phyloP scores from a whole-genome alignment of 495 filamentous ascomycete species.

The Alectoria sarmentosa region DNA sequence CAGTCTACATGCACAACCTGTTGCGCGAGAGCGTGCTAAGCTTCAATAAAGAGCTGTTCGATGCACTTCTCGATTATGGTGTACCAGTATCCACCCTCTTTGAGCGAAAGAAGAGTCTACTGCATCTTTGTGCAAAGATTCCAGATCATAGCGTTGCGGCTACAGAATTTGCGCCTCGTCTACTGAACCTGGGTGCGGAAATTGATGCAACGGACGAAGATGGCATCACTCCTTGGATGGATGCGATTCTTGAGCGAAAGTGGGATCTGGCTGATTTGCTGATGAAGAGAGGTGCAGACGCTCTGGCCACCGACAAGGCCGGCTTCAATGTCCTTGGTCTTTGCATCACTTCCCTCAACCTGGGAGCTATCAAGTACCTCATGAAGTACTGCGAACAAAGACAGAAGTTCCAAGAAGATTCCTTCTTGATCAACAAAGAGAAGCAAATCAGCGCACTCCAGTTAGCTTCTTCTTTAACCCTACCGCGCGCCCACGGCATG shows the following conservation, averaged over 20 bases:
- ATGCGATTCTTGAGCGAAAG: conserved; percentile 27
- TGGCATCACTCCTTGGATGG: conserved; percentile 27
- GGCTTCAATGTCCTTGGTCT: conserved; percentile 28
- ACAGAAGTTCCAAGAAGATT: conserved; percentile 16
- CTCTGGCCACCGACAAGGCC: conserved; percentile 23
- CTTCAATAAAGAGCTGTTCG: conserved; percentile 21
- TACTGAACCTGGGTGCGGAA: conserved; percentile 19
- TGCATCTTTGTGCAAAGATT: conserved; percentile 28
- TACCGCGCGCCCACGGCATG: conserved; percentile 26
- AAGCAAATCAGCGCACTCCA: conserved; percentile 27
- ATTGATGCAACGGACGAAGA: conserved; percentile 20
- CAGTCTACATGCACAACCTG: conserved; percentile 15
- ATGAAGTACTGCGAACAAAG: conserved; percentile 25
- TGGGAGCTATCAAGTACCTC: conserved; percentile 27
- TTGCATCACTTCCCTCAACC: conserved; percentile 26
- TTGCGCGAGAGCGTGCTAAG: conserved; percentile 25
- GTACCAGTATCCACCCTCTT: conserved; percentile 18
- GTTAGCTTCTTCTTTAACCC: conserved; percentile 18
- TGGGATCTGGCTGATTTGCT: conserved; percentile 28
- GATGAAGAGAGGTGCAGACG: conserved; percentile 23
- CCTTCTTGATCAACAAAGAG: conserved; percentile 26
- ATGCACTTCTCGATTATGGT: conserved; percentile 22
- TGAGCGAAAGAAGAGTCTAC: conserved; percentile 22
- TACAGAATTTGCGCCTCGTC: conserved; percentile 22
- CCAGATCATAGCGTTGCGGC: conserved; percentile 24